phyloP scores from a whole-genome alignment of 2,329 filamentous ascomycete genomes.

The Aspergillus neoniger region DNA sequence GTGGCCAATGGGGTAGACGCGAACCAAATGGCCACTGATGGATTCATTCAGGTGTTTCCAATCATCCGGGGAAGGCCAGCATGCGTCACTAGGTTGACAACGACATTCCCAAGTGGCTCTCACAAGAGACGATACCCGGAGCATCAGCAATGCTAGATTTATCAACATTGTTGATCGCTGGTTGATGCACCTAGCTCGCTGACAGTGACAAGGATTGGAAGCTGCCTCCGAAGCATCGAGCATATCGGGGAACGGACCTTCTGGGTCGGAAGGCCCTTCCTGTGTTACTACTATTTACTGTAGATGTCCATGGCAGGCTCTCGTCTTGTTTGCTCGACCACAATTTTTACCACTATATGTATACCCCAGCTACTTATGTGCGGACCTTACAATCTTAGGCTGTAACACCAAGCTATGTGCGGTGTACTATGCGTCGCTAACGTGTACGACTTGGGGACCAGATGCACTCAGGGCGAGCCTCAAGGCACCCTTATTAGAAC shows the following conservation, averaged over 20 bases:
- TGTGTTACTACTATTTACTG: not conserved
- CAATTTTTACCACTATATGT: too few species aligned
- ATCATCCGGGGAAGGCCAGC: constrained; percentile 41
- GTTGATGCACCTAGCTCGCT: not conserved
- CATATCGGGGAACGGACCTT: not conserved
- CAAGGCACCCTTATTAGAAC: too few species aligned
- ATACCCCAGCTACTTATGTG: too few species aligned
- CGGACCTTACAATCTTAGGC: too few species aligned
- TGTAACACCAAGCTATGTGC: too few species aligned
- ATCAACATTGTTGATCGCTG: not conserved
- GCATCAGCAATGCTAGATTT: not conserved
- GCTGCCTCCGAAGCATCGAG: not conserved
- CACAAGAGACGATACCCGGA: not conserved
- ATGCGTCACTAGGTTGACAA: constrained; percentile 33
- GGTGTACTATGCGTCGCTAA: too few species aligned
- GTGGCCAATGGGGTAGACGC: constrained; percentile 34
- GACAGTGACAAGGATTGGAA: not conserved
- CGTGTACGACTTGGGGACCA: too few species aligned
- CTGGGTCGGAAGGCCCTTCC: not conserved
- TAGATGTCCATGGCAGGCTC: too few species aligned
- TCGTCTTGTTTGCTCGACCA: too few species aligned
- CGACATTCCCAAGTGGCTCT: constrained; percentile 18
- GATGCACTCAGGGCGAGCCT: too few species aligned
- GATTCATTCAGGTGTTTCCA: constrained; percentile 43
- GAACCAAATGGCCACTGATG: constrained; percentile 39